These are phyloP conservation scores for Pleoardoris graminearum DNA, from an alignment of 2,329 filamentous ascomycete species.

Conservation along the genomic window DNA sequence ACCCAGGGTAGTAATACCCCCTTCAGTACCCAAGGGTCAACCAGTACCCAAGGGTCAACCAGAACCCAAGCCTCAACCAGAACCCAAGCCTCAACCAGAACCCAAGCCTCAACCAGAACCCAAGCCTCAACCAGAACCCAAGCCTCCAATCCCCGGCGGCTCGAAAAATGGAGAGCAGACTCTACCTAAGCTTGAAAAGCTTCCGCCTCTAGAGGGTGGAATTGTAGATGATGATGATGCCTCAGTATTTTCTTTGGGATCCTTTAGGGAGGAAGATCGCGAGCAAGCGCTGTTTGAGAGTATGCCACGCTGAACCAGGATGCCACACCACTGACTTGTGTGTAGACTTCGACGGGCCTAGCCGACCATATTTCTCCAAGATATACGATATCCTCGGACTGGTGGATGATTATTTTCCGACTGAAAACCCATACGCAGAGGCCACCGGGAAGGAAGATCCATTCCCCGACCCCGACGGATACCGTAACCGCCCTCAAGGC, in stretches of 20 bases:
- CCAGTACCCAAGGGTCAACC: too few relatives aligned
- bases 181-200: too few relatives aligned
- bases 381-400: slow-evolving; percentile 2
- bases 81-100: too few relatives aligned
- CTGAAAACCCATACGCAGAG: background rate
- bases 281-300: slow-evolving; percentile 2
- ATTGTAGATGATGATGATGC: background rate
- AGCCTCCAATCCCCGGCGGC: background rate
- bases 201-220: background rate
- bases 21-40: too few relatives aligned
- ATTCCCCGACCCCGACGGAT: background rate
- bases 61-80: too few relatives aligned
- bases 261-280: background rate
- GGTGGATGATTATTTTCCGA: background rate
- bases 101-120: too few relatives aligned
- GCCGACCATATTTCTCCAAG: background rate
- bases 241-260: background rate
- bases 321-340: background rate
- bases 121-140: too few relatives aligned
- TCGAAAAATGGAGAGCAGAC: background rate
- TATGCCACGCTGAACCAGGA: background rate
- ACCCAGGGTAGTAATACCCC: too few relatives aligned
- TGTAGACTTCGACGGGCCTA: background rate
- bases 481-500: background rate
- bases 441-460: background rate